These are phyloP conservation scores for Mucor irregularis DNA, from an alignment of 371 early-diverging fungal genomes.

Conservation along the genomic window DNA sequence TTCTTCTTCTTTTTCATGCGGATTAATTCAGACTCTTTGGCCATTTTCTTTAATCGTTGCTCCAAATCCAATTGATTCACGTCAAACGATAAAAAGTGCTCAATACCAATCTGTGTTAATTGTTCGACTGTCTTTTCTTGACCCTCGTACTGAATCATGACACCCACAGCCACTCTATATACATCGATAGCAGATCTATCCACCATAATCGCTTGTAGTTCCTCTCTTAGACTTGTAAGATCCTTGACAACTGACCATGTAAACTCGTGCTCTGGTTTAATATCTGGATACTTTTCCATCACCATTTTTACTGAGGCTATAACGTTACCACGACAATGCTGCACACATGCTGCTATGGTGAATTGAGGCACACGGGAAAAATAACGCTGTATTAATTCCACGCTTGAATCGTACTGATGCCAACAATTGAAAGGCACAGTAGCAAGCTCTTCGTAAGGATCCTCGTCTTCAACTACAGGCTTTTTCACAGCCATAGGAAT, in stretches of 20 bases:
- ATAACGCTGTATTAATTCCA: background rate
- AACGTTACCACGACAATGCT: conserved; percentile 21
- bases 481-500: conserved; percentile 6
- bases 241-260: conserved; percentile 22
- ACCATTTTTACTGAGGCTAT: conserved; percentile 22
- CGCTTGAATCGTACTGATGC: conserved; percentile 34
- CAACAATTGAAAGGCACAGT: conserved; percentile 38
- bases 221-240: conserved; percentile 25
- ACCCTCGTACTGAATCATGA: conserved; percentile 26
- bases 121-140: conserved; percentile 19
- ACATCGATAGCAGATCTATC: conserved; percentile 38
- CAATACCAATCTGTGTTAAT: conserved; percentile 43
- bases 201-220: conserved; percentile 45
- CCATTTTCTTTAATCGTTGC: conserved; percentile 34
- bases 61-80: conserved; percentile 29
- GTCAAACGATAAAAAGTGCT: conserved; percentile 46
- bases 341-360: conserved; percentile 13
- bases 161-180: conserved; percentile 45
- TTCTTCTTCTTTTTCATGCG: conserved; percentile 10
- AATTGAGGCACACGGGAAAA: conserved; percentile 13
- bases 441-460: conserved; percentile 15
- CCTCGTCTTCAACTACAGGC: background rate
- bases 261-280: conserved; percentile 18
- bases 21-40: conserved; percentile 22
- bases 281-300: conserved; percentile 22